phyloP scores from a whole-genome alignment of 208 protist species.

The Zelonia costaricensis region DNA sequence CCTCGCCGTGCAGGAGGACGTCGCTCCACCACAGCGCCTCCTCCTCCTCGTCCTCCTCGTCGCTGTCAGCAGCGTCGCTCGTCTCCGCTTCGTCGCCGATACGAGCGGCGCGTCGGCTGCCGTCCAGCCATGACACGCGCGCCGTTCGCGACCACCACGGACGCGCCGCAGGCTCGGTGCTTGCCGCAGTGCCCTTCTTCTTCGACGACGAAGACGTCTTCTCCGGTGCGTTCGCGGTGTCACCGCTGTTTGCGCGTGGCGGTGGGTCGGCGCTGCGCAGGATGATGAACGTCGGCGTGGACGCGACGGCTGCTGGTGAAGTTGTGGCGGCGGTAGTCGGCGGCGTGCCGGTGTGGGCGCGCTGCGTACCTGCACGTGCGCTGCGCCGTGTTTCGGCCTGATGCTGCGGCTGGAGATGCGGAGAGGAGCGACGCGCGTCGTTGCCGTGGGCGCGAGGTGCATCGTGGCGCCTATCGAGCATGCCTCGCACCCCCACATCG shows the following conservation, averaged over 20 bases:
- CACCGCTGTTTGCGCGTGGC: neutral
- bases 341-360: neutral
- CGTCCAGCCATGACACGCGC: no score
- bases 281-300: conserved; percentile 24
- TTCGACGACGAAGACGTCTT: neutral
- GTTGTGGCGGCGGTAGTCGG: neutral
- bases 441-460: no score
- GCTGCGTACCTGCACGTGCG: neutral
- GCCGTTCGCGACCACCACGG: neutral
- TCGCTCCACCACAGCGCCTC: conserved; percentile 68
- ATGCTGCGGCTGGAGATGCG: no score
- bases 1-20: conserved; percentile 39
- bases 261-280: conserved; percentile 11
- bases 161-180: neutral
- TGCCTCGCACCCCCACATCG: no score
- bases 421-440: no score
- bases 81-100: neutral
- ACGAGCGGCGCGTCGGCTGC: no score
- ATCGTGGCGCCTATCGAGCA: no score
- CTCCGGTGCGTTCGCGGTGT: neutral
- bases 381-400: no score
- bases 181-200: neutral
- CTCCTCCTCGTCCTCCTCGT: conserved; percentile 21
- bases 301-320: neutral
- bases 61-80: neutral